phyloP scores from a whole-genome alignment of 78 protist species.

The Cyanophora paradoxa region DNA sequence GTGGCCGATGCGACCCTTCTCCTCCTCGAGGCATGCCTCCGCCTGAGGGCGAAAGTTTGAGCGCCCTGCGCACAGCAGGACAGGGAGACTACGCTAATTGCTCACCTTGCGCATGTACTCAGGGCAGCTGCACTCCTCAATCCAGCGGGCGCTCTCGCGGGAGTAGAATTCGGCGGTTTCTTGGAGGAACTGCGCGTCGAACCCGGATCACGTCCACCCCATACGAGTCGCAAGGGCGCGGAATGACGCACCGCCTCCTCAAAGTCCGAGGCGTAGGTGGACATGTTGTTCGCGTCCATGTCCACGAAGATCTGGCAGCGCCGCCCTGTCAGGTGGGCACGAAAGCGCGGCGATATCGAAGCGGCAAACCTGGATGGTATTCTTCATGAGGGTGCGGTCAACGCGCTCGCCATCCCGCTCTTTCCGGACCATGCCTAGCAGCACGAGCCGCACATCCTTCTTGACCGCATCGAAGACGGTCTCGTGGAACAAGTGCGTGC shows the following conservation, averaged over 20 bases:
- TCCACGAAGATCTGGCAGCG: conserved; percentile 4
- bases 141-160: background rate
- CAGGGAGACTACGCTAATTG: no score
- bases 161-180: background rate
- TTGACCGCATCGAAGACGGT: conserved; percentile 18
- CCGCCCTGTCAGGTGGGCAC: background rate
- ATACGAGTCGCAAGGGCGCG: background rate
- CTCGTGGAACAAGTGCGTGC: background rate
- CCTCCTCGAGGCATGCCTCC: conserved; percentile 14
- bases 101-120: conserved; percentile 15
- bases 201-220: no score
- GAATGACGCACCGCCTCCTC: background rate
- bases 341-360: background rate
- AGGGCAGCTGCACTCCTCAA: background rate
- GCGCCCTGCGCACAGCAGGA: no score
- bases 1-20: conserved; percentile 1
- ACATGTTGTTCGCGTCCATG: background rate
- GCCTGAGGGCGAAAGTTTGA: no score
- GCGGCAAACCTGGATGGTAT: background rate
- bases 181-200: background rate
- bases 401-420: conserved; percentile 19
- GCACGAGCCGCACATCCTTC: background rate
- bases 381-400: background rate
- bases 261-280: background rate
- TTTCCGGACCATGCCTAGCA: background rate